Evolutionary conservation across 2,329 filamentous ascomycete species (phyloP).

Genomic region (Colletotrichum brevisporum): DNA sequence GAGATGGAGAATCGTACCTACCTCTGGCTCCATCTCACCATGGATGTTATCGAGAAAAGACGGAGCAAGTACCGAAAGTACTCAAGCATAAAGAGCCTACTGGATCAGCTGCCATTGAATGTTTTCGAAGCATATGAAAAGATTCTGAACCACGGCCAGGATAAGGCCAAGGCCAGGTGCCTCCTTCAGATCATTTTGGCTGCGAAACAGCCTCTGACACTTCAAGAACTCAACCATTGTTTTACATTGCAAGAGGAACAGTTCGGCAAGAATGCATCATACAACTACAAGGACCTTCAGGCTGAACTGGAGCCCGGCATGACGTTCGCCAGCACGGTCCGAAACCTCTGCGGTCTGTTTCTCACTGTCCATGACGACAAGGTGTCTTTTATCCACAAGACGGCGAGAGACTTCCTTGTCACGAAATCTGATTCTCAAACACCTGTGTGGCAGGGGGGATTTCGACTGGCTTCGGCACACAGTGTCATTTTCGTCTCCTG

Average conservation of each 20-base stretch:
- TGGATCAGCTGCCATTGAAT: not conserved
- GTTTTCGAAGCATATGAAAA: not conserved
- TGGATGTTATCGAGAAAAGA: conserved; percentile 48
- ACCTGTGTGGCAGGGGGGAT: not conserved
- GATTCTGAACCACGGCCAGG: not conserved
- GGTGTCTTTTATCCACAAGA: not conserved
- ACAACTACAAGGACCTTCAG: too few relatives aligned
- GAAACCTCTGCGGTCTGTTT: not conserved
- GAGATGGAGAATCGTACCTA: conserved; percentile 52
- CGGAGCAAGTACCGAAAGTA: not conserved
- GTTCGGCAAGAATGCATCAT: not conserved
- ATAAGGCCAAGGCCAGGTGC: fast-evolving
- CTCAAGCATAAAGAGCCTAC: fast-evolving
- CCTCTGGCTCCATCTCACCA: conserved; percentile 54
- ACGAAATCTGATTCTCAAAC: not conserved
- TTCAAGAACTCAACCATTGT: not conserved
- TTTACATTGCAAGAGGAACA: not conserved
- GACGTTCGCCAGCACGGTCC: not conserved
- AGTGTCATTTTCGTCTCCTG: not conserved
- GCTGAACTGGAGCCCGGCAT: too few relatives aligned
- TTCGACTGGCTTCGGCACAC: not conserved
- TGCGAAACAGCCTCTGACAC: not conserved
- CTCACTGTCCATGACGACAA: not conserved
- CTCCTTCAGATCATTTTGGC: not conserved
- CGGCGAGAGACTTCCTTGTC: not conserved